Evolutionary conservation across 2,329 filamentous ascomycete species (phyloP).

Genomic region (Stemphylium vesicarium): DNA sequence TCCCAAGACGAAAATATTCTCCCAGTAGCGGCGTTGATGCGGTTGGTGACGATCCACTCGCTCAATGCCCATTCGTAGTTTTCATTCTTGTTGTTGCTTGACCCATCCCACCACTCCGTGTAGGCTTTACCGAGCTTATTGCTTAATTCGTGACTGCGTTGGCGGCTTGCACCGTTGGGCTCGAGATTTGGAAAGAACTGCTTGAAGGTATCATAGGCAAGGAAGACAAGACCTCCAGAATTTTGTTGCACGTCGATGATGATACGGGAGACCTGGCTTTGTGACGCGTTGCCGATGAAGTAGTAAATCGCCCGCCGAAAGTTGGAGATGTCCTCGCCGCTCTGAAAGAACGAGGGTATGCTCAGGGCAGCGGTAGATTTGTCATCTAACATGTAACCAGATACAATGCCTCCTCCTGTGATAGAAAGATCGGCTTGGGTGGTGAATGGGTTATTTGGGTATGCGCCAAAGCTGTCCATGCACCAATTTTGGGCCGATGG

Average conservation of each 20-base stretch:
- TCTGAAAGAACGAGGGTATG: conserved; percentile 48
- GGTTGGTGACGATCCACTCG: conserved; percentile 25
- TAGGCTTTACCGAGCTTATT: conserved; percentile 23
- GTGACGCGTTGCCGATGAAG: conserved; percentile 54
- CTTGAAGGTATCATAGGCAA: conserved; percentile 51
- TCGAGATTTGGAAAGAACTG: conserved; percentile 55
- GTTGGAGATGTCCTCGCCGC: neutral
- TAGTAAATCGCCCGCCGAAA: conserved; percentile 37
- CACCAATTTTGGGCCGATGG: conserved; percentile 20
- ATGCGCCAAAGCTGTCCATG: conserved; percentile 24
- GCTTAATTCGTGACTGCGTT: conserved; percentile 49
- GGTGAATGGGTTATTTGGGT: conserved; percentile 28
- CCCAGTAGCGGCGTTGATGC: conserved; percentile 26
- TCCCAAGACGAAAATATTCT: conserved; percentile 50
- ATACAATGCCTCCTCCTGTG: conserved; percentile 32
- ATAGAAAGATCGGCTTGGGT: conserved; percentile 27
- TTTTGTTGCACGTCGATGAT: conserved; percentile 68
- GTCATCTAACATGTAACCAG: conserved; percentile 53
- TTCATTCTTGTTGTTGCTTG: conserved; percentile 6
- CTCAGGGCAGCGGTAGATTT: conserved; percentile 52
- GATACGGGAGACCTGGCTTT: conserved; percentile 58
- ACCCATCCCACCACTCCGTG: conserved; percentile 6
- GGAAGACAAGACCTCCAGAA: conserved; percentile 55
- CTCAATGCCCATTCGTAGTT: conserved; percentile 4
- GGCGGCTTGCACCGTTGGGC: conserved; percentile 52